Evolutionary conservation across 495 filamentous ascomycete species (phyloP).

Genomic region (Cercophora scortea): DNA sequence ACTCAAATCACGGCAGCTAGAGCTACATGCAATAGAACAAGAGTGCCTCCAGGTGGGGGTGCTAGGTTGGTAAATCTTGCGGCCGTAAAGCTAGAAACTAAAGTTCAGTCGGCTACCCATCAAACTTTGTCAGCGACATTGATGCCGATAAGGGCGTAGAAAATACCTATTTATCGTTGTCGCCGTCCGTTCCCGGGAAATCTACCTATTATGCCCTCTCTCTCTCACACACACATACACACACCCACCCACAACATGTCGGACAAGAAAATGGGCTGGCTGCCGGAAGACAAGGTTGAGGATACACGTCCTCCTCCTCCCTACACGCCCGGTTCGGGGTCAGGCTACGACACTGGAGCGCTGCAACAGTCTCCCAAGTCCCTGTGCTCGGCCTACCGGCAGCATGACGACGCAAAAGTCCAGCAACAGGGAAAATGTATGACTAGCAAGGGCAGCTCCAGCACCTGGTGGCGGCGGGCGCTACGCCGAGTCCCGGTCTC

Average conservation of each 20-base stretch:
- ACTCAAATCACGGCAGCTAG: not conserved
- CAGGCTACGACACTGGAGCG: too few species aligned
- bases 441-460: conserved; percentile 1
- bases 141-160: not conserved
- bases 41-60: too few species aligned
- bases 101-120: too few species aligned
- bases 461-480: conserved; percentile 3
- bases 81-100: too few species aligned
- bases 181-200: not conserved
- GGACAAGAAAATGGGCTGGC: too few species aligned
- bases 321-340: not conserved
- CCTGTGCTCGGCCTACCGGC: not conserved
- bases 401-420: not conserved
- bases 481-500: conserved; percentile 1
- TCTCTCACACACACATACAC: not conserved
- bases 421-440: conserved; percentile 1
- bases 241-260: not conserved
- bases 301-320: conserved; percentile 1
- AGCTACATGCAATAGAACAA: not conserved
- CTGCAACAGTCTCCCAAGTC: not conserved
- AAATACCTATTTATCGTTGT: not conserved
- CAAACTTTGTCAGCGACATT: too few species aligned
- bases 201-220: not conserved
- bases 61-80: too few species aligned
- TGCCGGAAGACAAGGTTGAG: not conserved